Evolutionary conservation across 805 yeast genomes (phyloP).

Genomic region (Saturnispora sanitii): DNA sequence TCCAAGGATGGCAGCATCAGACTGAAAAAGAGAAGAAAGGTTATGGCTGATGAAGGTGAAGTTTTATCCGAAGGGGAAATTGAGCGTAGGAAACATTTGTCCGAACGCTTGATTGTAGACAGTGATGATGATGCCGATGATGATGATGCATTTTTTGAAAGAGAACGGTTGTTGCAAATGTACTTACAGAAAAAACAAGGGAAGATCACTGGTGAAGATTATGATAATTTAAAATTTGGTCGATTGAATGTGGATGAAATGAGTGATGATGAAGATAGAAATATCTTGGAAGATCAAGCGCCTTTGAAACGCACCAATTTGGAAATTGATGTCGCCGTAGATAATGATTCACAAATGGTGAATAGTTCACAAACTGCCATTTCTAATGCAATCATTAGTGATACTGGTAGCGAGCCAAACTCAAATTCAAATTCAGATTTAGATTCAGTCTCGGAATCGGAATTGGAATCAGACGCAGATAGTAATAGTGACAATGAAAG

Average conservation of each 20-base stretch:
- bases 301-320: background rate
- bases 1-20: too few species aligned
- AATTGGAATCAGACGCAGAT: background rate
- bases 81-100: constrained; percentile 25
- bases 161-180: constrained; percentile 42
- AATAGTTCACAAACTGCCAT: background rate
- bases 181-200: constrained; percentile 20
- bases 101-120: constrained; percentile 46
- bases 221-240: constrained; percentile 10
- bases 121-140: constrained; percentile 60
- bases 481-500: background rate
- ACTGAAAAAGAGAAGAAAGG: constrained; percentile 9
- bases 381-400: background rate
- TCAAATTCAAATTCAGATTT: background rate
- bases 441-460: background rate
- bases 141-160: constrained; percentile 41
- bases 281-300: constrained; percentile 1
- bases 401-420: background rate
- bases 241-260: constrained; percentile 6
- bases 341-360: background rate
- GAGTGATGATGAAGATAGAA: constrained; percentile 11
- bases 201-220: constrained; percentile 23
- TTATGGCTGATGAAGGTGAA: constrained; percentile 25
- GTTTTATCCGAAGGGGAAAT: constrained; percentile 10
- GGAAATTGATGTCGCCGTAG: background rate